Evolutionary conservation across 2,329 filamentous ascomycete genomes (phyloP).

Genomic region (Botryosphaeria dothidea): DNA sequence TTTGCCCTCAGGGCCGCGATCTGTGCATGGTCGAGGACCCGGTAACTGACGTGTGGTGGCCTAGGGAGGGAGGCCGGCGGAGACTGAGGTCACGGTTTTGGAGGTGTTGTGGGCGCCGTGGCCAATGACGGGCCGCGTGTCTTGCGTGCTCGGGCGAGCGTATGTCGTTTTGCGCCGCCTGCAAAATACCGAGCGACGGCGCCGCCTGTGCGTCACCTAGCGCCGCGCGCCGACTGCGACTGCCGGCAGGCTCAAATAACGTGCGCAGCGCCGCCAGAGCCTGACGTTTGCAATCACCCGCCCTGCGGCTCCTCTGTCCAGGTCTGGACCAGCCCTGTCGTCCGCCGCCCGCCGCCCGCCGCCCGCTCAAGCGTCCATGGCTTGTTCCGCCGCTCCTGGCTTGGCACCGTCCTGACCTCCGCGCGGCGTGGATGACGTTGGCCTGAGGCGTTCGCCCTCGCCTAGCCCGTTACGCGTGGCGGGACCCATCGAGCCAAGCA

Average conservation of each 20-base stretch:
- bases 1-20: neutral
- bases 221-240: neutral
- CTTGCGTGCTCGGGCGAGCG: constrained; percentile 18
- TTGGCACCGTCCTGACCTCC: neutral
- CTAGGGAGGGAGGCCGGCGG: constrained; percentile 2
- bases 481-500: neutral
- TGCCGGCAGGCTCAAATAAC: neutral
- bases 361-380: no score
- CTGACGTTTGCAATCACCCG: neutral
- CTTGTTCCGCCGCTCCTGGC: neutral
- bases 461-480: constrained; percentile 7
- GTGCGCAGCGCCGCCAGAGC: neutral
- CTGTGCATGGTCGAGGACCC: neutral
- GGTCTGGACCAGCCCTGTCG: neutral
- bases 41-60: constrained; percentile 13
- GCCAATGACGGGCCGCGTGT: constrained; percentile 12
- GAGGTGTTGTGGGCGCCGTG: neutral
- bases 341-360: neutral
- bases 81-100: constrained; percentile 11
- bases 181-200: constrained; percentile 4
- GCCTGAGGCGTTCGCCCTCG: neutral
- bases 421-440: neutral
- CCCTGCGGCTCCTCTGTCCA: neutral
- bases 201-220: neutral
- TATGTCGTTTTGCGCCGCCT: constrained; percentile 19